Evolutionary conservation across 2,329 filamentous ascomycete genomes (phyloP).

Genomic region (Davidsoniella eucalypti): DNA sequence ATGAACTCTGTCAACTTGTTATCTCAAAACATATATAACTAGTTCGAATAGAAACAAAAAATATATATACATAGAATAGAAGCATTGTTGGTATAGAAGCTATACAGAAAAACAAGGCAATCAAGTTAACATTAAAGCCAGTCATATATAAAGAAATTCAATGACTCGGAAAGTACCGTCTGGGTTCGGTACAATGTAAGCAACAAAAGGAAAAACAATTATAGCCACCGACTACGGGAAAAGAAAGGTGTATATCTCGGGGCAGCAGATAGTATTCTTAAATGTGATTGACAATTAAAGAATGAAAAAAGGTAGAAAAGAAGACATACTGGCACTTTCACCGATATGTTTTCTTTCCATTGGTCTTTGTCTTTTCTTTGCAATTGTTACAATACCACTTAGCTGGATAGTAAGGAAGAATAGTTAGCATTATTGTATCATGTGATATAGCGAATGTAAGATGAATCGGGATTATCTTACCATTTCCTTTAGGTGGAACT

Average conservation of each 20-base stretch:
- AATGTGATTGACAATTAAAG: no score
- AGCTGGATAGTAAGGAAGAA: slow-evolving; percentile 26
- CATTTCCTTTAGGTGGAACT: slow-evolving; percentile 59
- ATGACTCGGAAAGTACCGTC: neutral
- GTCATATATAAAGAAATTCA: no score
- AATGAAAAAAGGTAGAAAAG: neutral
- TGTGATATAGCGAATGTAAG: neutral
- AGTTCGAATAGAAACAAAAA: neutral
- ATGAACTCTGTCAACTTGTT: no score
- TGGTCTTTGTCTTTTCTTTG: slow-evolving; percentile 45
- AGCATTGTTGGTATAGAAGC: neutral
- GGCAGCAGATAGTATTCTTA: no score
- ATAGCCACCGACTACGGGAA: no score
- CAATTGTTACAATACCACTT: slow-evolving; percentile 77
- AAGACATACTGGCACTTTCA: slow-evolving; percentile 21
- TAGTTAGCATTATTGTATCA: slow-evolving; percentile 17
- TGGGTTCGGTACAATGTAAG: neutral
- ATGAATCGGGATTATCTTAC: slow-evolving; percentile 30
- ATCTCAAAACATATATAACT: neutral
- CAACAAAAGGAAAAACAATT: neutral
- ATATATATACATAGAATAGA: neutral
- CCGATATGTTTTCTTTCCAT: slow-evolving; percentile 34
- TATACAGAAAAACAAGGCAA: neutral
- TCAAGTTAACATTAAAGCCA: no score
- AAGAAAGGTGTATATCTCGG: neutral